These are phyloP conservation scores for Prunus salicina DNA, from an alignment of 306 rosid genomes.

Conservation along the genomic window DNA sequence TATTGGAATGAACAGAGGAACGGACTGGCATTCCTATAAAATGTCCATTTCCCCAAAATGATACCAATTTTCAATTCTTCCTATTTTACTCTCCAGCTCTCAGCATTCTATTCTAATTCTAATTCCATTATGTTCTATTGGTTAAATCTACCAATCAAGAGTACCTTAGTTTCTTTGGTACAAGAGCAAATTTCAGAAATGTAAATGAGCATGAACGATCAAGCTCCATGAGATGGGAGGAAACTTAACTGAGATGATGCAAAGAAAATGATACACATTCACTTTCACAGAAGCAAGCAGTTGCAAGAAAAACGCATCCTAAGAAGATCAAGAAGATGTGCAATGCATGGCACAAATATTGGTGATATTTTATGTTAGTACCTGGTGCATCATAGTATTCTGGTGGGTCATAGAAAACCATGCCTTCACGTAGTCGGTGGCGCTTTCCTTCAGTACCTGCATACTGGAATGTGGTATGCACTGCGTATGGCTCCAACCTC, in stretches of 20 bases:
- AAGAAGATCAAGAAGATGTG: constrained; percentile 9
- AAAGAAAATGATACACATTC: background rate
- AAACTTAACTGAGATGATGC: background rate
- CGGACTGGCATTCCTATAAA: background rate
- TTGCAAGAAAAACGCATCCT: constrained; percentile 13
- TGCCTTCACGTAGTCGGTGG: constrained; percentile 90
- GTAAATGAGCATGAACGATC: background rate
- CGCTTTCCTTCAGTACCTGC: constrained; percentile 97
- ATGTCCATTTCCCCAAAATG: background rate
- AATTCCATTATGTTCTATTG: background rate
- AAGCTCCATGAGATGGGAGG: background rate
- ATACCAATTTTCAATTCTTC: constrained; percentile 5
- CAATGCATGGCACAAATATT: constrained; percentile 9
- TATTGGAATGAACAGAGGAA: background rate
- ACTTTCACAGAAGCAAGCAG: background rate
- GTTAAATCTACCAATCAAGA: background rate
- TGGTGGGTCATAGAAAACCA: constrained; percentile 86
- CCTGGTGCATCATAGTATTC: constrained; percentile 83
- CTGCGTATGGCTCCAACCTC: constrained; percentile 85
- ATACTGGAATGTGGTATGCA: constrained; percentile 89
- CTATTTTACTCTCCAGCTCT: background rate
- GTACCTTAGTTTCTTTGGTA: background rate
- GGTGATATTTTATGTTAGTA: constrained; percentile 19
- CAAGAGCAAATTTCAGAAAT: background rate
- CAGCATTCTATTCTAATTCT: background rate